Conservation (phyloP, 2,329 filamentous ascomycete genomes). For the Plectosphaerella cucumerina region DNA sequence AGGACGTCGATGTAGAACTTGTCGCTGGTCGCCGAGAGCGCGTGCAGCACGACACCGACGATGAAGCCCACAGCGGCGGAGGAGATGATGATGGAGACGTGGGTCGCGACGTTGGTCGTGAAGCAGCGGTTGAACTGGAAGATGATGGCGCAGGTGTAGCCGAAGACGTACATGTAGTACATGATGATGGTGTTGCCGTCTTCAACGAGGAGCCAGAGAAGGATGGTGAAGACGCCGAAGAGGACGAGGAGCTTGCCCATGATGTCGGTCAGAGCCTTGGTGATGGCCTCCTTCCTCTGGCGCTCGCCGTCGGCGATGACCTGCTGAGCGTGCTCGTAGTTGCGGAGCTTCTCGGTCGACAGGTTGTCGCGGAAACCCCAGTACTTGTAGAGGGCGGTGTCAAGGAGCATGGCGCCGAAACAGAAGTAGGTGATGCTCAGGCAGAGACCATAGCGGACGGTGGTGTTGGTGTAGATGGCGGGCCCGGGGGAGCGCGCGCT, state of each 20-base stretch:
- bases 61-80: slow-evolving; percentile 25
- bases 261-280: slow-evolving; percentile 22
- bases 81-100: slow-evolving; percentile 27
- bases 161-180: slow-evolving; percentile 28
- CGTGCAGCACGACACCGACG: slow-evolving; percentile 25
- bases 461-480: slow-evolving; percentile 19
- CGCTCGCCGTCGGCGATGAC: slow-evolving; percentile 16
- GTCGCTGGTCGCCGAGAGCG: slow-evolving; percentile 18
- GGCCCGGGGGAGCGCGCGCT: slow-evolving; percentile 19
- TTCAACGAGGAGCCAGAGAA: slow-evolving; percentile 29
- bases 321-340: slow-evolving; percentile 18
- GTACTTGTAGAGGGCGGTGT: slow-evolving; percentile 29
- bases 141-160: slow-evolving; percentile 29
- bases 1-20: slow-evolving; percentile 26
- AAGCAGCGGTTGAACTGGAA: slow-evolving; percentile 37
- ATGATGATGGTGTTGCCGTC: slow-evolving; percentile 22
- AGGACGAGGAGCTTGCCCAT: slow-evolving; percentile 22
- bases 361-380: slow-evolving; percentile 27
- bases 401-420: slow-evolving; percentile 30
- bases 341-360: slow-evolving; percentile 26
- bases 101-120: slow-evolving; percentile 26
- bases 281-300: slow-evolving; percentile 4
- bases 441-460: slow-evolving; percentile 29
- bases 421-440: slow-evolving; percentile 35
- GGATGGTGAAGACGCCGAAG: slow-evolving; percentile 25